These are phyloP conservation scores for Puccinia polysora DNA, from an alignment of 1,284 basidiomycete genomes.

Conservation along the genomic window DNA sequence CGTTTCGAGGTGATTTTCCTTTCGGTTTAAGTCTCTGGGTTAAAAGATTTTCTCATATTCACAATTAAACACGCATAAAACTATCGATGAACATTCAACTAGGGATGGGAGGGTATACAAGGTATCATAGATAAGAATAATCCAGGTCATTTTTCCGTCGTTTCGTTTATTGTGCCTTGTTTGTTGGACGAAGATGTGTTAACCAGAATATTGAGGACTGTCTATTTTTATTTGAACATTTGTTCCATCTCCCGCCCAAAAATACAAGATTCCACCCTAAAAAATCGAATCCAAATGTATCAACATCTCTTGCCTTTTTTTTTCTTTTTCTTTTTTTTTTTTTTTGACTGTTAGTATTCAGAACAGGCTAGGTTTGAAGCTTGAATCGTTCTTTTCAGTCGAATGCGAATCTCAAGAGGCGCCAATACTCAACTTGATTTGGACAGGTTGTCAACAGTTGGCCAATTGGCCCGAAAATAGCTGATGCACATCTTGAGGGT, in stretches of 20 bases:
- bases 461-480: constrained; percentile 10
- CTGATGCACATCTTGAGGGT: background rate
- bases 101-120: too few relatives aligned
- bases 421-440: constrained; percentile 18
- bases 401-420: background rate
- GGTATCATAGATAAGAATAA: background rate
- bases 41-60: too few relatives aligned
- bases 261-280: constrained; percentile 4
- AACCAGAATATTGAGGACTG: constrained; percentile 10
- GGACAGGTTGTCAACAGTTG: constrained; percentile 7
- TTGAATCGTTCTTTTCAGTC: background rate
- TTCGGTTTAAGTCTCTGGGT: too few relatives aligned
- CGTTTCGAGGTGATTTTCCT: too few relatives aligned
- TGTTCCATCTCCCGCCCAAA: background rate
- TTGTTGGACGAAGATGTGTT: background rate
- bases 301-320: background rate
- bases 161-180: too few relatives aligned
- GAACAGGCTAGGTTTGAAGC: too few relatives aligned
- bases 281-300: background rate
- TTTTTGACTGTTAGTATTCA: too few relatives aligned
- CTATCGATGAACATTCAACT: too few relatives aligned
- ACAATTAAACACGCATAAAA: too few relatives aligned
- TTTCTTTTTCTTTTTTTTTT: too few relatives aligned
- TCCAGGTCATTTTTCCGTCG: too few relatives aligned
- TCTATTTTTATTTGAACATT: constrained; percentile 12